Percentiles rank a stretch among this genome's conserved stretches.
These are phyloP conservation scores for Pseudogymnoascus sp. DNA, from an alignment of 2,329 filamentous ascomycete genomes.

Conservation along the genomic window DNA sequence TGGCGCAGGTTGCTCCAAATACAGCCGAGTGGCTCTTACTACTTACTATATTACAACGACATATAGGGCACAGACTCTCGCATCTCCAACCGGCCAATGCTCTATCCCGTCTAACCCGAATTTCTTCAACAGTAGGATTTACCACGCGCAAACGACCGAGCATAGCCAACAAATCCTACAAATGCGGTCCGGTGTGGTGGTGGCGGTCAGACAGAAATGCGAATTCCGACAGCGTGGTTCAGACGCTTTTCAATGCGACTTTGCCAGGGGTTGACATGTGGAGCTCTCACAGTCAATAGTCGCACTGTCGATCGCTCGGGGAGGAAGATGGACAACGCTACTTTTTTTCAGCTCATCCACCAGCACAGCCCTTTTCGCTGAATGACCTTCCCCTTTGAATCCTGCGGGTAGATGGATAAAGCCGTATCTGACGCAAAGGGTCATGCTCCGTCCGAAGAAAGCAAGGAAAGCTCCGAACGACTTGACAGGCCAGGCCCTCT, in stretches of 20 bases:
- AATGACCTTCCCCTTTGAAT: background rate
- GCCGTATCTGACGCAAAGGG: background rate
- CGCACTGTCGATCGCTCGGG: background rate
- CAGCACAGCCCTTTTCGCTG: background rate
- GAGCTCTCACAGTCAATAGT: slow-evolving; percentile 1
- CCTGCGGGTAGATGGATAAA: background rate
- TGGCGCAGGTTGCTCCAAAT: background rate
- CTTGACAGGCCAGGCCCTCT: background rate
- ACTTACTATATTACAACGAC: background rate
- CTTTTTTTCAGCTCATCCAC: background rate
- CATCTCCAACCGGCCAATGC: background rate
- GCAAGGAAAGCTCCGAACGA: background rate
- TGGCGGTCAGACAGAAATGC: background rate
- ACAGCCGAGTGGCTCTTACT: background rate
- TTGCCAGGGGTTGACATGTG: slow-evolving; percentile 3
- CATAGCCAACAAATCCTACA: background rate
- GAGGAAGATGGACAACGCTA: background rate
- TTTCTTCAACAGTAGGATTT: background rate
- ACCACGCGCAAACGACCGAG: background rate
- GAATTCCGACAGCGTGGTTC: slow-evolving; percentile 2
- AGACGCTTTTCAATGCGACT: background rate
- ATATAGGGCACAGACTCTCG: background rate
- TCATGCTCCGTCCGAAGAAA: background rate
- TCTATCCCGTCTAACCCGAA: background rate
- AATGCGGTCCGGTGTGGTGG: background rate